Base-by-base conservation (phyloP, 768 basidiomycete species). In the Macrolepiota fuliginosa region DNA sequence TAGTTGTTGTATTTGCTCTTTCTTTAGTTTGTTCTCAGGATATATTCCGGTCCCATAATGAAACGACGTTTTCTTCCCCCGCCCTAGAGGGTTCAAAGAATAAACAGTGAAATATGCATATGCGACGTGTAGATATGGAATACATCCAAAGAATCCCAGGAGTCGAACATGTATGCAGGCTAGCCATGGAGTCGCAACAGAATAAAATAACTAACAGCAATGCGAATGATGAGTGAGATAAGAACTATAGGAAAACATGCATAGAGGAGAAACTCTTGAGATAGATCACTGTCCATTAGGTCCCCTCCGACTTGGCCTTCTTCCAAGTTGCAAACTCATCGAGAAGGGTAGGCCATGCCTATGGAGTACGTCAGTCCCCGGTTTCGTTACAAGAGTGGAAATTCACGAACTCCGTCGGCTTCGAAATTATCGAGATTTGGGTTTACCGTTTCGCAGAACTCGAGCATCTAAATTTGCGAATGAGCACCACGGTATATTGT, bases 331-430 rank as follows among this genome's bases (percentile, higher is more conserved):
- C 90, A 67, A 93, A 94, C 63, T 91, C 86, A 67, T 94, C 92
- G 49, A 93, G 73, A 64, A 92, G 76, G 13, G 90, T 89, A 0
- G 92, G 92, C 92, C 92, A 93, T 36, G 90, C 88, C 90, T 91
- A 62, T 15, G 24, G 62, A 60, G n/a, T 24, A 56, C 9, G 32
- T 52, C n/a, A 27, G 15, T 19, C 42, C 46, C 0, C 40, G 32
- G 40, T 61, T 19, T 11, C 24, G 59, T 49, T 52, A 22, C 51
- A 7, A 47, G 15, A 57, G 35, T 17, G 42, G 6, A 37, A 52
- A 17, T 55, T 52, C 27, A 47, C 52, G n/a, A 49, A 92, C 92
- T 58, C 88, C 92, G 58, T 92, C 90, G 13, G 84, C 77, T 68
- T 91, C 90, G 67, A 90, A 94, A 63, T 87, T 82, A 46, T 81